Base-by-base conservation (phyloP, 2,329 filamentous ascomycete genomes). In the Blastomyces parvus region DNA sequence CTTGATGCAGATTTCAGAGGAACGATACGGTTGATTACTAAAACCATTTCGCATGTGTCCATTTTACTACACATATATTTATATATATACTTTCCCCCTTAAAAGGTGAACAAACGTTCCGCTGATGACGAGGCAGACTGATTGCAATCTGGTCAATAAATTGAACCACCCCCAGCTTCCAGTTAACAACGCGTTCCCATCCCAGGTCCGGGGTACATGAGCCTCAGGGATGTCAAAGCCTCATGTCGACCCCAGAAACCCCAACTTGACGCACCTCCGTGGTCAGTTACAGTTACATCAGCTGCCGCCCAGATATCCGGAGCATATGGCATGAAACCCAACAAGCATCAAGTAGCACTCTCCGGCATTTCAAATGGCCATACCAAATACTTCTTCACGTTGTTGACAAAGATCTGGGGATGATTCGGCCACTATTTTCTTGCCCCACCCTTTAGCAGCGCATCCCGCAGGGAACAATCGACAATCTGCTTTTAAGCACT, bases 271-370 rank as follows among this genome's bases (percentile, higher is more conserved):
- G 11, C 3, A 27, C 22, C 22, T 50, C 46, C 11, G 46, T 50
- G 46, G 46, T 27, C 46, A 27, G 46, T 50, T 50, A 50, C 46
- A 50, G 46, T 50, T 50, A 50, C 46, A 50, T 50, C 46, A 50
- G 46, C 22, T 11, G 22, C 46, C n/a, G 46, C 46, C 46, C 46
- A 50, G 22, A 50, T 50, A 48, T 48, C n/a, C n/a, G n/a, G 46
- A 7, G 9, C 22, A 25, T 48, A 50, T 14, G 22, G 46, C 46
- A 50, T 50, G 46, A 27, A 50, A 50, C 46, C 46, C 46, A 27
- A 50, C 46, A 50, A 27, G 3, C 46, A 14, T 50, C 22, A 50
- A 50, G 46, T 50, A 50, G 22, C 11, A 14, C 46, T 13, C 3
- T 22, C 22, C 1, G 22, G 46, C 19, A 50, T 50, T 27, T 50